phyloP scores from a whole-genome alignment of 2,329 filamentous ascomycete genomes.

The Botryotinia convoluta region DNA sequence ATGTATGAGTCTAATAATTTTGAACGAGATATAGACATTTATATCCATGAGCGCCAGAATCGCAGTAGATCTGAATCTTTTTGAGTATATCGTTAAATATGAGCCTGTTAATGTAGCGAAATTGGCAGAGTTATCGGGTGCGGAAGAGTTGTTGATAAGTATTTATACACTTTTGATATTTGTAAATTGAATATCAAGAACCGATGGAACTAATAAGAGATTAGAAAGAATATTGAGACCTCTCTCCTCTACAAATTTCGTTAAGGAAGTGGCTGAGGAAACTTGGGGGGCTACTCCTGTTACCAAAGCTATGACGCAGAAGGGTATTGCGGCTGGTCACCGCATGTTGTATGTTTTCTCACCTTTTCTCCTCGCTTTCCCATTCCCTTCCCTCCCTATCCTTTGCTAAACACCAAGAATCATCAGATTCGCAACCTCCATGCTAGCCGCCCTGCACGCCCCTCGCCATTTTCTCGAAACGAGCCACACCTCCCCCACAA shows the following conservation, averaged over 20 bases:
- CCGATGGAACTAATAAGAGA: not conserved
- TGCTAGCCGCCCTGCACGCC: not conserved
- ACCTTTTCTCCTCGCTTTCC: not conserved
- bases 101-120: not conserved
- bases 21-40: no score
- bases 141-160: not conserved
- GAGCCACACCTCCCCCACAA: not conserved
- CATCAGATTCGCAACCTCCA: not conserved
- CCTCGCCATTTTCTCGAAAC: not conserved
- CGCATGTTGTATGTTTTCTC: not conserved
- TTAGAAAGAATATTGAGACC: not conserved
- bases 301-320: not conserved
- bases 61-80: not conserved
- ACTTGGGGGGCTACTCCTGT: not conserved
- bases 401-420: not conserved
- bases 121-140: not conserved
- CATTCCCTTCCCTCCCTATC: not conserved
- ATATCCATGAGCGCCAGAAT: not conserved
- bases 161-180: not conserved
- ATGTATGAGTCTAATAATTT: no score
- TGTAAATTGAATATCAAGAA: not conserved
- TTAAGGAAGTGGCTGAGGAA: not conserved
- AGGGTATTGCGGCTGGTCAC: not conserved
- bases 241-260: not conserved
- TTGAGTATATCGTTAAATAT: not conserved